phyloP scores from a whole-genome alignment of 129 eudicot genomes.

The Escallonia herrerae region DNA sequence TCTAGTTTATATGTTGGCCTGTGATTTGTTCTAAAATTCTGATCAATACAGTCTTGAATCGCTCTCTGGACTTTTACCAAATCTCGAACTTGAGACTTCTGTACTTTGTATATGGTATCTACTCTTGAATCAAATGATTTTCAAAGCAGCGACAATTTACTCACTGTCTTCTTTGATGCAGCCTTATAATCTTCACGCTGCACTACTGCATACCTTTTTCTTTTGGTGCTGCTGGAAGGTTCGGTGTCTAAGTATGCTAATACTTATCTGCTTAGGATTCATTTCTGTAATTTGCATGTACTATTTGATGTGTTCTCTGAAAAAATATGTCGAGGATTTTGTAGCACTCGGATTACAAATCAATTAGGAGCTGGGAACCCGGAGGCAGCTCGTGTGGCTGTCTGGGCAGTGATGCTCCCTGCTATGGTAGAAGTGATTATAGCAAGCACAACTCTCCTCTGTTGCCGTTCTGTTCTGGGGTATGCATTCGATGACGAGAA shows the following conservation, averaged over 20 bases:
- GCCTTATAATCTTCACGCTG: constrained; percentile 7
- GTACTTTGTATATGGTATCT: constrained; percentile 39
- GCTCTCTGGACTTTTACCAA: constrained; percentile 35
- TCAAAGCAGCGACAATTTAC: neutral
- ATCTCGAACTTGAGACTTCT: constrained; percentile 41
- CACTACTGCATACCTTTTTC: constrained; percentile 33
- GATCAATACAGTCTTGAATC: constrained; percentile 26
- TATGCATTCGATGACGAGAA: constrained; percentile 23
- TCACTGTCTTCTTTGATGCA: neutral
- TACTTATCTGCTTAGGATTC: neutral
- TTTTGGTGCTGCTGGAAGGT: constrained; percentile 41
- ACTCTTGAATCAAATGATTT: neutral
- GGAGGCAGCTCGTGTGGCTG: constrained; percentile 17
- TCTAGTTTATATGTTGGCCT: neutral
- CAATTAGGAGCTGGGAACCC: constrained; percentile 34
- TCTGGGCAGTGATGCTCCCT: constrained; percentile 17
- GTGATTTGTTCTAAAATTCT: neutral
- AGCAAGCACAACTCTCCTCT: constrained; percentile 6
- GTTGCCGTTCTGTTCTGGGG: constrained; percentile 20
- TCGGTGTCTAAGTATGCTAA: neutral
- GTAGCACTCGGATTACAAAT: constrained; percentile 33
- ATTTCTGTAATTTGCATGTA: no score
- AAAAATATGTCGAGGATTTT: neutral
- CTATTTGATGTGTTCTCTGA: no score
- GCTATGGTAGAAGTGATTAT: constrained; percentile 15